Evolutionary conservation across 2,329 filamentous ascomycete genomes (phyloP).

Genomic region (Xylariaceae sp.): DNA sequence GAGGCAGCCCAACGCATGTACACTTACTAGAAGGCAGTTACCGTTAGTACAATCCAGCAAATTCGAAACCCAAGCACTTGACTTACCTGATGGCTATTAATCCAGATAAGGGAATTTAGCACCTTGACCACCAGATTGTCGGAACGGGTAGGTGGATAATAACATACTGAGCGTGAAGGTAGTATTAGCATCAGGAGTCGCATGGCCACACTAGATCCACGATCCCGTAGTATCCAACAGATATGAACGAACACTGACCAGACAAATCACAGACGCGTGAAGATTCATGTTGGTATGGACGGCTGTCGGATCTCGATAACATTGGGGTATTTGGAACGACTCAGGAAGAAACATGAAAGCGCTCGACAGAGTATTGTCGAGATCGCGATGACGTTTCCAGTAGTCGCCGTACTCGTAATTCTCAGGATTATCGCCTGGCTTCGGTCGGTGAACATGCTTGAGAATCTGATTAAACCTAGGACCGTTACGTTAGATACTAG

Average conservation of each 20-base stretch:
- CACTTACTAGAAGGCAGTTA: too few relatives aligned
- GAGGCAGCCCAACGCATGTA: too few relatives aligned
- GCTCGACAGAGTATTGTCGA: conserved; percentile 77
- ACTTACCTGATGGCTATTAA: too few relatives aligned
- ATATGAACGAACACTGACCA: conserved; percentile 32
- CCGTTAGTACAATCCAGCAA: too few relatives aligned
- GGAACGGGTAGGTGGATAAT: too few relatives aligned
- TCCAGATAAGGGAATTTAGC: too few relatives aligned
- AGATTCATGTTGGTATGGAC: conserved; percentile 85
- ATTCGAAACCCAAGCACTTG: too few relatives aligned
- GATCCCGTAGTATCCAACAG: too few relatives aligned
- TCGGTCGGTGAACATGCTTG: conserved; percentile 71
- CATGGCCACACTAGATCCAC: too few relatives aligned
- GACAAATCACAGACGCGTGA: conserved; percentile 80
- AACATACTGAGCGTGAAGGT: too few relatives aligned
- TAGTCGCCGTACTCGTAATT: conserved; percentile 73
- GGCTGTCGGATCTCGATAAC: conserved; percentile 65
- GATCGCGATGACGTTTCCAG: conserved; percentile 78
- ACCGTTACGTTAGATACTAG: conserved; percentile 5
- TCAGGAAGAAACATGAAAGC: conserved; percentile 76
- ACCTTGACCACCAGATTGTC: too few relatives aligned
- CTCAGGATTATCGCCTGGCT: conserved; percentile 65
- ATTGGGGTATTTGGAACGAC: conserved; percentile 65
- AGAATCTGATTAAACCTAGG: conserved; percentile 69
- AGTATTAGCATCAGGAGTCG: too few relatives aligned